A percentile compares a stretch with the other conserved stretches of the same genome.
phyloP scores from a whole-genome alignment of 1,139 yeast genomes.

The Hansenula lynferdii region DNA sequence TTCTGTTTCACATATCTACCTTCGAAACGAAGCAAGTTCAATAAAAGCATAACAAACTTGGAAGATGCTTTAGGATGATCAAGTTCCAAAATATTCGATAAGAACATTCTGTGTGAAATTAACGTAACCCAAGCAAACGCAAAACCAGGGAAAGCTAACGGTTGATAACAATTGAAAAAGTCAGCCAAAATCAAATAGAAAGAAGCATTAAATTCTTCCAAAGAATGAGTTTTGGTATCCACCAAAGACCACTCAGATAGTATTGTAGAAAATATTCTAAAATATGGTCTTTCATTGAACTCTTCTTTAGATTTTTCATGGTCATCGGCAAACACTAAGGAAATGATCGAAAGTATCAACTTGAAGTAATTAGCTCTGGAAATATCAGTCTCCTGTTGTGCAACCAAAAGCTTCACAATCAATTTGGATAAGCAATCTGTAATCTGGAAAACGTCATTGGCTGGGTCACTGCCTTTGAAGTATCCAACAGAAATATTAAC shows the following conservation, averaged over 20 bases:
- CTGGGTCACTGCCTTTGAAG: constrained; percentile 64
- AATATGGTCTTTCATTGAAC: constrained; percentile 90
- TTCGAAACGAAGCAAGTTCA: constrained; percentile 63
- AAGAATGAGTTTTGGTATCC: constrained; percentile 25
- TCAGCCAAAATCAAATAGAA: constrained; percentile 66
- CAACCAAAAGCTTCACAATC: constrained; percentile 54
- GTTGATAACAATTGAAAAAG: constrained; percentile 71
- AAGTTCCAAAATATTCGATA: constrained; percentile 69
- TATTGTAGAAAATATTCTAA: constrained; percentile 79
- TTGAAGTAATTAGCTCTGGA: constrained; percentile 48
- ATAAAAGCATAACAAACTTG: constrained; percentile 54
- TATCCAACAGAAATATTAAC: constrained; percentile 71
- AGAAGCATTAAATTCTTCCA: constrained; percentile 36
- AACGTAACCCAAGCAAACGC: constrained; percentile 94
- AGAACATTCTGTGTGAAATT: constrained; percentile 83
- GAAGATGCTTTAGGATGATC: constrained; percentile 56
- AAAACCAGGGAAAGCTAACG: constrained; percentile 88
- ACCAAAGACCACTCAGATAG: constrained; percentile 61
- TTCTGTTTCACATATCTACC: constrained; percentile 39
- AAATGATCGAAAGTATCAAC: constrained; percentile 59
- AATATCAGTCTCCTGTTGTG: constrained; percentile 45
- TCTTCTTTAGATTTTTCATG: constrained; percentile 58
- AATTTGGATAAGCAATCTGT: constrained; percentile 81
- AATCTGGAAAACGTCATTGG: constrained; percentile 67
- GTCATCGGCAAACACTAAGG: constrained; percentile 69